Conservation (phyloP, 345 rosid genomes). For the Acer campestre region DNA sequence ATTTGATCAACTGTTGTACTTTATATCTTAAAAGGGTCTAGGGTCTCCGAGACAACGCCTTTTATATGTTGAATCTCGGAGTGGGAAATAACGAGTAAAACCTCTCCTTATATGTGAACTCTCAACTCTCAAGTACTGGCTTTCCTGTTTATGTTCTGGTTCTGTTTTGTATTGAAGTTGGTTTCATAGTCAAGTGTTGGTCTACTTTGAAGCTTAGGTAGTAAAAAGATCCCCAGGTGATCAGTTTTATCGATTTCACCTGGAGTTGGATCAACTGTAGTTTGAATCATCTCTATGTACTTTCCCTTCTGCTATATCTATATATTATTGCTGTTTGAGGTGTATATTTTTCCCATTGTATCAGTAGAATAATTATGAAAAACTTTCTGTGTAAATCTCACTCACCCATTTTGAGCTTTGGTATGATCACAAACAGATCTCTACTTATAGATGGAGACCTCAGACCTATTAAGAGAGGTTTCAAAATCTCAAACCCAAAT, state of each 20-base stretch:
- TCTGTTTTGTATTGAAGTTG: conserved; percentile 15
- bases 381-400: no score
- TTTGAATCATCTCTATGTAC: conserved; percentile 4
- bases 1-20: conserved; percentile 3
- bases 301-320: background rate
- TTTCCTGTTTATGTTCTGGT: background rate
- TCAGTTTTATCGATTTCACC: conserved; percentile 36
- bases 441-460: no score
- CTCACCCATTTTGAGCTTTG: no score
- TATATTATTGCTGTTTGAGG: background rate
- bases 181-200: conserved; percentile 14
- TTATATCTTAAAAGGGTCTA: conserved; percentile 20
- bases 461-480: no score
- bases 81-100: conserved; percentile 19
- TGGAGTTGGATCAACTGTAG: conserved; percentile 1
- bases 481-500: no score
- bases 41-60: conserved; percentile 52
- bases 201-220: conserved; percentile 7
- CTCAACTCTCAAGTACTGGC: background rate
- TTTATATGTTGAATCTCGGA: conserved; percentile 63
- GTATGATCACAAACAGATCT: no score
- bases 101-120: conserved; percentile 3
- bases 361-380: background rate
- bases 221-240: conserved; percentile 18
- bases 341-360: no score